Percentiles rank a stretch among this genome's conserved stretches.
phyloP scores from a whole-genome alignment of 2,329 filamentous ascomycete species.

The Pseudohalonectria lignicola region DNA sequence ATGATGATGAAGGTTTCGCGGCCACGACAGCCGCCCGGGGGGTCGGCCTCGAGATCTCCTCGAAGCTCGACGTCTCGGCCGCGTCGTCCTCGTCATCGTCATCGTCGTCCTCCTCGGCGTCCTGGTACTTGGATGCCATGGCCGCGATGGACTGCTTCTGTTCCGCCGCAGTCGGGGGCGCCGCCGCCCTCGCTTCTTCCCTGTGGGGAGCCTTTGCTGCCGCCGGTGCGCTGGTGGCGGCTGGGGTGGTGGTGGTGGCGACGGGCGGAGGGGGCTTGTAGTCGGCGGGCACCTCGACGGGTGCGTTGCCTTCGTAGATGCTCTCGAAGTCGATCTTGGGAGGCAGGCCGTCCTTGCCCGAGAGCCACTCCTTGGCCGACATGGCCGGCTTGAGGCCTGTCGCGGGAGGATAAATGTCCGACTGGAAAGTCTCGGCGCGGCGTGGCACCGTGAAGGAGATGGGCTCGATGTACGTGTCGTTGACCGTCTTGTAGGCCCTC shows the following conservation, averaged over 20 bases:
- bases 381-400: conserved; percentile 71
- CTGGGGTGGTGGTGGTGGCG: conserved; percentile 19
- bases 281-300: conserved; percentile 64
- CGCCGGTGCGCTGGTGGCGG: conserved; percentile 30
- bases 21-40: conserved; percentile 38
- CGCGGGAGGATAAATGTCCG: conserved; percentile 90
- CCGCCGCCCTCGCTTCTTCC: conserved; percentile 39
- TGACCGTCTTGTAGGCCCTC: conserved; percentile 94
- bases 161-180: conserved; percentile 61
- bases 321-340: conserved; percentile 91
- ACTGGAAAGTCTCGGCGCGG: conserved; percentile 88
- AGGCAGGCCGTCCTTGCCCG: conserved; percentile 72
- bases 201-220: not conserved
- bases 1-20: conserved; percentile 31
- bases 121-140: conserved; percentile 78
- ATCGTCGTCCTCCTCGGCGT: conserved; percentile 48
- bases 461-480: conserved; percentile 87
- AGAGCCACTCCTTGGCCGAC: conserved; percentile 72
- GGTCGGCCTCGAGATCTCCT: conserved; percentile 68
- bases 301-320: conserved; percentile 73
- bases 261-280: conserved; percentile 46
- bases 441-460: conserved; percentile 96
- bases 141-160: conserved; percentile 80
- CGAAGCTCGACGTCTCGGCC: conserved; percentile 68
- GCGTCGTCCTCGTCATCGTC: conserved; percentile 43